A percentile compares a stretch with the other conserved stretches of the same genome.
phyloP scores from a whole-genome alignment of 2,329 filamentous ascomycete species.

The Talaromyces sp. region DNA sequence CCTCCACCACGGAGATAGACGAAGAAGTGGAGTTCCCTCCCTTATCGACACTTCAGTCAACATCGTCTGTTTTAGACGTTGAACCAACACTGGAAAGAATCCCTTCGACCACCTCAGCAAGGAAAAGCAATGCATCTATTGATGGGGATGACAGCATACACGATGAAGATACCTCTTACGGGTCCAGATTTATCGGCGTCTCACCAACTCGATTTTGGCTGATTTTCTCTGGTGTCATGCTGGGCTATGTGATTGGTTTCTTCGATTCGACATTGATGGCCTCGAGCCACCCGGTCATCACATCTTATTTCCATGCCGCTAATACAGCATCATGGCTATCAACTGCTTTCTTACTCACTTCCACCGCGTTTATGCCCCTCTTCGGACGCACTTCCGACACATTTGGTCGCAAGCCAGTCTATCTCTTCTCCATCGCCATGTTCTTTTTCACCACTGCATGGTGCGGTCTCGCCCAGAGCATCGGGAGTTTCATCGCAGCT shows the following conservation, averaged over 20 bases:
- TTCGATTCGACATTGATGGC: constrained; percentile 84
- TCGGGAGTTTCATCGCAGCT: constrained; percentile 71
- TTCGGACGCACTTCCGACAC: constrained; percentile 75
- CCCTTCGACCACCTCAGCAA: constrained; percentile 15
- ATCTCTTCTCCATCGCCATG: constrained; percentile 63
- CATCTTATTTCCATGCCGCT: constrained; percentile 75
- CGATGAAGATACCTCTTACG: constrained; percentile 25
- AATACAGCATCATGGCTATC: constrained; percentile 83
- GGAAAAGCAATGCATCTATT: constrained; percentile 7
- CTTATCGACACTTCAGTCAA: constrained; percentile 30
- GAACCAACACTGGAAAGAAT: constrained; percentile 30
- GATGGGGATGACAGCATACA: constrained; percentile 9
- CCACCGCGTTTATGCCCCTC: constrained; percentile 74
- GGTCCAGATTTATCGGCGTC: constrained; percentile 41
- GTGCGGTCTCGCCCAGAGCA: constrained; percentile 70
- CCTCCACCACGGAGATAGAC: constrained; percentile 4
- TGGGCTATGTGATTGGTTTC: constrained; percentile 59
- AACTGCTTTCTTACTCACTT: constrained; percentile 76
- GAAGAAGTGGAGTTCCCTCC: constrained; percentile 26
- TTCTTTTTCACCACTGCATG: constrained; percentile 69
- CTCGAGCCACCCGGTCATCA: constrained; percentile 78
- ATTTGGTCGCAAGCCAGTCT: constrained; percentile 69
- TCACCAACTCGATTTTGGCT: constrained; percentile 59
- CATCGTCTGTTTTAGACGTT: constrained; percentile 30
- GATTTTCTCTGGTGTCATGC: constrained; percentile 62